Evolutionary conservation across 805 yeast species (phyloP).

Genomic region (Saccharomycopsis lassenensis): DNA sequence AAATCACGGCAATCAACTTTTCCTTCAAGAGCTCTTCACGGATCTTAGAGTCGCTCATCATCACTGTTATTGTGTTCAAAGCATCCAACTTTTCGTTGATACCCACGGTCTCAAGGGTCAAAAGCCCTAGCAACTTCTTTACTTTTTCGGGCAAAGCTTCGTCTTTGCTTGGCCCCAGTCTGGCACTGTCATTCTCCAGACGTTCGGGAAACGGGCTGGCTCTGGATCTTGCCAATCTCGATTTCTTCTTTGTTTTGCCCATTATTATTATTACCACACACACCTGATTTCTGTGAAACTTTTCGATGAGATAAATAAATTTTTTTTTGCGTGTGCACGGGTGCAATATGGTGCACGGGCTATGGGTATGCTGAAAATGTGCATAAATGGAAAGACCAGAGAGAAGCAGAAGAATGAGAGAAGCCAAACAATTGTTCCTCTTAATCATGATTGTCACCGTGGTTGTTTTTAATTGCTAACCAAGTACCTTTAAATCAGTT

Average conservation of each 20-base stretch:
- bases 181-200: neutral
- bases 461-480: too few species aligned
- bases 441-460: too few species aligned
- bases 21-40: slow-evolving; percentile 12
- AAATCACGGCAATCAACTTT: slow-evolving; percentile 6
- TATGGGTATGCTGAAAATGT: too few species aligned
- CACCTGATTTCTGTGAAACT: too few species aligned
- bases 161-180: neutral
- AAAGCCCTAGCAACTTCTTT: neutral
- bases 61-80: slow-evolving; percentile 13
- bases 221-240: slow-evolving; percentile 6
- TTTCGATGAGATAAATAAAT: too few species aligned
- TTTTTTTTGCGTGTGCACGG: too few species aligned
- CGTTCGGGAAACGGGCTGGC: slow-evolving; percentile 5
- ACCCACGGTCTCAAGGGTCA: neutral
- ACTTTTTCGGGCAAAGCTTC: neutral
- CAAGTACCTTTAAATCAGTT: too few species aligned
- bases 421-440: too few species aligned
- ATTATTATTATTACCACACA: slow-evolving; percentile 4
- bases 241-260: slow-evolving; percentile 16
- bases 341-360: too few species aligned
- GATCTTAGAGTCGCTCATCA: slow-evolving; percentile 20
- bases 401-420: too few species aligned
- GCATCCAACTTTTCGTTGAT: slow-evolving; percentile 2
- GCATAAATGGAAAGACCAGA: too few species aligned